A percentile compares a stretch with the other conserved stretches of the same genome.
phyloP scores from a whole-genome alignment of 148 eudicot species.

The Vaccinium vitisidaea region DNA sequence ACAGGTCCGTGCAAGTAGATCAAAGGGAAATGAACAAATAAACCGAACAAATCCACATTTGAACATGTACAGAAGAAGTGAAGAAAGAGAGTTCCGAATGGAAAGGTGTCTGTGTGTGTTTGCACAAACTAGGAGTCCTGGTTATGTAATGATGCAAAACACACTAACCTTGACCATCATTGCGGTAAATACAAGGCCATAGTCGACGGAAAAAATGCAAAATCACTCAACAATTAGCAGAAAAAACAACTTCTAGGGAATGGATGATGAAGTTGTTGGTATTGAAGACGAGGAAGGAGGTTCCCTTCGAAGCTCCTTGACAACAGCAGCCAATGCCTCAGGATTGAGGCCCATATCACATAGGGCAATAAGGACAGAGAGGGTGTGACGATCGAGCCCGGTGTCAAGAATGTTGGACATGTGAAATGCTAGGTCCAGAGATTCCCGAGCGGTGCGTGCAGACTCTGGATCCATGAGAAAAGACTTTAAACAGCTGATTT shows the following conservation, averaged over 20 bases:
- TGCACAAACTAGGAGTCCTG: neutral
- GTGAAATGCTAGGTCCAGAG: conserved; percentile 68
- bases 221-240: neutral
- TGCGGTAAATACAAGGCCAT: neutral
- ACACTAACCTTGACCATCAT: neutral
- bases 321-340: conserved; percentile 73
- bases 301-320: conserved; percentile 64
- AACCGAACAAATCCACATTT: neutral
- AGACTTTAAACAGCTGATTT: neutral
- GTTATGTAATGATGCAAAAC: neutral
- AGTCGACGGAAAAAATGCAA: neutral
- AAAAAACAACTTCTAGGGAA: conserved; percentile 18
- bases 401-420: conserved; percentile 82
- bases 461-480: conserved; percentile 63
- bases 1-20: neutral
- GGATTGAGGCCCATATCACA: conserved; percentile 77
- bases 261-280: conserved; percentile 26
- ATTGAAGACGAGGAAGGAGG: conserved; percentile 31
- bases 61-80: neutral
- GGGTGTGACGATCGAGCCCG: conserved; percentile 85
- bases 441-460: conserved; percentile 64
- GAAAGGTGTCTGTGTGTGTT: neutral
- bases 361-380: conserved; percentile 66
- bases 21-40: neutral
- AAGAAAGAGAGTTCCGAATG: neutral